Evolutionary conservation across 352 stramenopile species (phyloP), one percentile per base, ranked within the genome.

Genomic region (Globisporangium cystogenes): DNA sequence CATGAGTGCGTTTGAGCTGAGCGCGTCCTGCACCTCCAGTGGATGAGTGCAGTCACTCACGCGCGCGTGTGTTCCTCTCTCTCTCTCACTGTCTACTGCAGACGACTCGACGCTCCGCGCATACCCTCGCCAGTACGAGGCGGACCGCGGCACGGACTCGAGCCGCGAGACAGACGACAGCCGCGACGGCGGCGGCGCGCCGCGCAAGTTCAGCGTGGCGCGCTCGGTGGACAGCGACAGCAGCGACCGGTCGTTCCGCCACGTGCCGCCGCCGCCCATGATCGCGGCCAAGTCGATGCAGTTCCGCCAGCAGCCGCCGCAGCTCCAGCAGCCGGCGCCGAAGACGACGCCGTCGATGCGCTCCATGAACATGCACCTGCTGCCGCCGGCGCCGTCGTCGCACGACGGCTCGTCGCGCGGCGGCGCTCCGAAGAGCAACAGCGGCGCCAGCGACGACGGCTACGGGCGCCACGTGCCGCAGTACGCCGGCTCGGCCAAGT

Each of bases 81-180:
- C 11, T 49, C n/a, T 53, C 21, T 47, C 18, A 29, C 20, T 27
- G 21, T 14, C 27, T 36, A 7, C n/a, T 50, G 1, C 16, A 55
- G 55, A 41, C 20, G 55, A 61, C n/a, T 56, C 55, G 23, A 36
- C 48, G 11, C 55, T 50, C 20, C 35, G 48, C 27, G 55, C 55
- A 2, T 55, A 61, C 31, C 21, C 47, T 41, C 33, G 41, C 7
- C 43, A 48, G 27, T 42, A 62, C 10, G 59, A 59, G 35, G 44
- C 35, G 16, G 51, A 62, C 50, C 65, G 58, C n/a, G 33, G 51
- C 41, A 70, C 59, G 45, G 57, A 64, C 27, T 54, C 49, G 36
- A 68, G 59, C 27, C 51, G 45, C 16, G 56, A 61, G 26, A 80
- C 67, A 20, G 58, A 77, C 33, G 65, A 75, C 43, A 74, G 68